Base-by-base conservation (phyloP, 2,329 filamentous ascomycete species). In the Penicillium sp. region DNA sequence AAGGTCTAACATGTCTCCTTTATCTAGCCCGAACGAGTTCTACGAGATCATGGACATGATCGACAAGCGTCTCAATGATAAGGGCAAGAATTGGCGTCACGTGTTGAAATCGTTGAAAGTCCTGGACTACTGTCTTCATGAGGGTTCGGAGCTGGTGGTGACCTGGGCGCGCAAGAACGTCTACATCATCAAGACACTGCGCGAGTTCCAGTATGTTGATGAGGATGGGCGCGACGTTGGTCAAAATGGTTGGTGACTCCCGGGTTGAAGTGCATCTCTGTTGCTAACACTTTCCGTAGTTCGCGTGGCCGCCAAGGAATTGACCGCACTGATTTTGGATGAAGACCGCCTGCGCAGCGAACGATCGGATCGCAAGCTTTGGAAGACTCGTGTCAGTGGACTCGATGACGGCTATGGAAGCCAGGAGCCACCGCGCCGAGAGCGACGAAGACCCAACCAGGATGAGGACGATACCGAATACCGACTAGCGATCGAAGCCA, bases 1-100 rank as follows among this genome's bases (percentile, higher is more conserved):
- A 42, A 24, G 36, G 2, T 32, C 50, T 53, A 49, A 58, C 46
- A 5, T 39, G 31, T 27, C 38, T n/a, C 20, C 32, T 40, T 47
- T 31, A 38, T 28, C 48, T 60, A 95, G 91, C 66, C 90, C 89
- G 28, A 91, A 86, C 71, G 93, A 97, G 69, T 98, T 98, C 74
- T 95, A 95, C 75, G 91, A 98, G 69, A 96, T 98, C 63, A 95
- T 98, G 85, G 93, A 98, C 69, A 98, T 98, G 89, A 78, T 98
- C 58, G 93, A 98, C 73, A 97, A 97, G 77, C 86, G 93, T 58
- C 76, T 98, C 64, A 98, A 98, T 63, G 93, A 98, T 72, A 97
- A 98, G 72, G 93, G 93, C 65, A 98, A 97, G 78, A 98, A 98
- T 69, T 98, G 93, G 93, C 85, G 93, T 61, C 93, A 98, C 68